Conservation (phyloP, 371 early-diverging fungal genomes). For the Phascolomyces articulosus region DNA sequence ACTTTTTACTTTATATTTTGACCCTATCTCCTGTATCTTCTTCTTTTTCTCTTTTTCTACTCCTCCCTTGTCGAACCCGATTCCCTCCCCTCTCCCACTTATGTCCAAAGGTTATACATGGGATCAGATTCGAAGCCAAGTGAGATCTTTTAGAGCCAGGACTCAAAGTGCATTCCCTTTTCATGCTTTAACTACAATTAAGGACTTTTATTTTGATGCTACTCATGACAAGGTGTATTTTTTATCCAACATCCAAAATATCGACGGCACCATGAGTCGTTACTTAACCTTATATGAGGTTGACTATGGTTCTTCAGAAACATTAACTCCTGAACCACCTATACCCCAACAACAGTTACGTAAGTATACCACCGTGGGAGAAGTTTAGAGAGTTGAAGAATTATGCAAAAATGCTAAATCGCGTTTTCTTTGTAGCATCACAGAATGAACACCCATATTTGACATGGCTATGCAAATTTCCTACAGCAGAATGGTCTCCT, state of each 20-base stretch:
- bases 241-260: conserved; percentile 52
- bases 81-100: not conserved
- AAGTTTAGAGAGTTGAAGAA: no score
- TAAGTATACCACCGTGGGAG: not conserved
- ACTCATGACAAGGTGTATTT: conserved; percentile 53
- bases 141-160: conserved; percentile 55
- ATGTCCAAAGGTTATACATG: conserved; percentile 46
- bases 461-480: not conserved
- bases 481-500: conserved; percentile 12
- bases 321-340: conserved; percentile 2
- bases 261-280: conserved; percentile 18
- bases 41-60: not conserved
- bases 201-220: conserved; percentile 63
- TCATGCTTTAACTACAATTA: conserved; percentile 45
- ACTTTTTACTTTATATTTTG: no score
- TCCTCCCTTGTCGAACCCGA: no score
- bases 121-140: conserved; percentile 64
- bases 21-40: not conserved
- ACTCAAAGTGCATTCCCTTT: conserved; percentile 35
- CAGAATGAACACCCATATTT: conserved; percentile 11
- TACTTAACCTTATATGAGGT: conserved; percentile 31
- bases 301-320: conserved; percentile 15
- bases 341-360: not conserved
- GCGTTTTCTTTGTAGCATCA: not conserved
- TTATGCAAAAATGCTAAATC: no score